Evolutionary conservation across 2,329 filamentous ascomycete species (phyloP).

Genomic region (Ramularia endophylla): DNA sequence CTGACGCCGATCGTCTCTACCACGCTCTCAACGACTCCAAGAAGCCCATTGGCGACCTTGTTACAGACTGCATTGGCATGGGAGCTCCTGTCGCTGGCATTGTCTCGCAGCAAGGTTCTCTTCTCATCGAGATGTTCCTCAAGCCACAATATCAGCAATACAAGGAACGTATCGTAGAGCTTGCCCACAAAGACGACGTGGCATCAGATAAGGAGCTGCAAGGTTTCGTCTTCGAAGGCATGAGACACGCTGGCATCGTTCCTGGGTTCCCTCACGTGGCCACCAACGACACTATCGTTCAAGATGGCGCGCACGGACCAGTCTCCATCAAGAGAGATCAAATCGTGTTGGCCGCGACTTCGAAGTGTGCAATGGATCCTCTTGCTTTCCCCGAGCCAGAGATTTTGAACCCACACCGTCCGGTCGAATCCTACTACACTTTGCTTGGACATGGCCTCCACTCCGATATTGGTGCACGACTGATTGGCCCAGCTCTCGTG

Average conservation of each 20-base stretch:
- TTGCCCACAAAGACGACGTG: conserved; percentile 41
- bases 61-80: conserved; percentile 47
- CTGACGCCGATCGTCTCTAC: conserved; percentile 48
- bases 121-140: conserved; percentile 50
- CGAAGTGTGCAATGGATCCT: conserved; percentile 39
- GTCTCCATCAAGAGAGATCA: conserved; percentile 42
- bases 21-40: conserved; percentile 44
- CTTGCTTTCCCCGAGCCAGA: conserved; percentile 38
- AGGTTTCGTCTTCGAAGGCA: conserved; percentile 51
- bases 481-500: conserved; percentile 37
- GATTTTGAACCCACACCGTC: conserved; percentile 38
- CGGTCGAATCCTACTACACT: conserved; percentile 33
- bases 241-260: conserved; percentile 48
- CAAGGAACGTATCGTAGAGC: conserved; percentile 47
- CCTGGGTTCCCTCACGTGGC: conserved; percentile 49
- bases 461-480: conserved; percentile 36
- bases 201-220: conserved; percentile 43
- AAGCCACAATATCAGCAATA: conserved; percentile 45
- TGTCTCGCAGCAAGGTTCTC: conserved; percentile 48
- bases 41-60: conserved; percentile 43
- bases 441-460: conserved; percentile 38
- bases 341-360: conserved; percentile 41
- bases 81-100: conserved; percentile 46
- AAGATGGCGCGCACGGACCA: conserved; percentile 44
- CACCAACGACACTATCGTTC: conserved; percentile 36